Percentiles rank a stretch among this genome's conserved stretches.
These are phyloP conservation scores for Pseudoneurospora amorphoporcata DNA, from an alignment of 495 filamentous ascomycete genomes.

Conservation along the genomic window DNA sequence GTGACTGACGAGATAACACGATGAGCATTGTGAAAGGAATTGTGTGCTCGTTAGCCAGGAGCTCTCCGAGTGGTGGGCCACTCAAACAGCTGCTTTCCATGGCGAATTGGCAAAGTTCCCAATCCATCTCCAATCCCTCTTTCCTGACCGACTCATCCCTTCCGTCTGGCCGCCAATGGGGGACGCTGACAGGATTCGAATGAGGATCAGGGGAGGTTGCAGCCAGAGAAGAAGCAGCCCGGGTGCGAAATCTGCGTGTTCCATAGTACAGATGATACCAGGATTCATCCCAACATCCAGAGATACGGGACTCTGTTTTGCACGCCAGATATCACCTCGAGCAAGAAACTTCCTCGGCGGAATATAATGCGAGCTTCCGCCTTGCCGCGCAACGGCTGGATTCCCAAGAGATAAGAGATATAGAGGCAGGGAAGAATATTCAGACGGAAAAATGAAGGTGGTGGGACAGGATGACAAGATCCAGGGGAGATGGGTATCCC, in stretches of 20 bases:
- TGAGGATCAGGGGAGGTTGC: neutral
- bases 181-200: neutral
- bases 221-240: neutral
- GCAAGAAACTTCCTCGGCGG: neutral
- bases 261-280: neutral
- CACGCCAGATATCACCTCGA: neutral
- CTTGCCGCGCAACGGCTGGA: neutral
- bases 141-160: neutral
- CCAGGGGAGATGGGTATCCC: neutral
- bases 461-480: neutral
- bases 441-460: neutral
- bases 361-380: neutral
- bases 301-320: neutral
- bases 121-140: neutral
- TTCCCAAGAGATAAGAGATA: neutral
- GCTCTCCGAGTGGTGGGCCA: neutral
- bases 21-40: neutral
- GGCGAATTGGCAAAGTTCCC: neutral
- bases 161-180: neutral
- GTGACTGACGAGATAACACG: neutral
- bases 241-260: neutral
- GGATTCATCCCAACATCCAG: neutral
- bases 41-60: neutral
- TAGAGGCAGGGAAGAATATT: neutral
- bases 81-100: neutral